Evolutionary conservation across 1,284 basidiomycete species (phyloP).

Genomic region (Coniophora puteana): DNA sequence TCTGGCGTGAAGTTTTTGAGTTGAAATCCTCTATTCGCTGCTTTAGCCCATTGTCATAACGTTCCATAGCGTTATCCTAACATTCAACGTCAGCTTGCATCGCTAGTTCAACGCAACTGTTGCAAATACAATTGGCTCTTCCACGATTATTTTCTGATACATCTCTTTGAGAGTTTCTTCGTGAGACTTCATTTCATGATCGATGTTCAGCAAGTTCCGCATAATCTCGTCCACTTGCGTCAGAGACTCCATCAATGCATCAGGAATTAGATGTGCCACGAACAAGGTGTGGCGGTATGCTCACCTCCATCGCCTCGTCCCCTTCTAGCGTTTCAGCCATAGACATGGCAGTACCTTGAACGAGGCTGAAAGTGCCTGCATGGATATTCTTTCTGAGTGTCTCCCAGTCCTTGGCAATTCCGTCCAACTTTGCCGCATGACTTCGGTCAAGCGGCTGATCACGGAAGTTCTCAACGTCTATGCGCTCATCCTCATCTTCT

Average conservation of each 20-base stretch:
- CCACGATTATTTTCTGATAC: constrained; percentile 48
- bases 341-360: constrained; percentile 53
- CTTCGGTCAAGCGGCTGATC: constrained; percentile 57
- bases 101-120: neutral
- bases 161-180: constrained; percentile 52
- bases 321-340: constrained; percentile 60
- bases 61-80: constrained; percentile 46
- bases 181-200: constrained; percentile 54
- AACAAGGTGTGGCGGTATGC: constrained; percentile 7
- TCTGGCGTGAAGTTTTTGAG: constrained; percentile 65
- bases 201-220: constrained; percentile 63
- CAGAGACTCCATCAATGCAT: constrained; percentile 40
- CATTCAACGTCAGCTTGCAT: neutral
- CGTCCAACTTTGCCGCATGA: constrained; percentile 48
- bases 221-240: constrained; percentile 58
- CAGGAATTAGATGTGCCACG: constrained; percentile 5
- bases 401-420: constrained; percentile 59
- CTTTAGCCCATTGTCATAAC: constrained; percentile 43
- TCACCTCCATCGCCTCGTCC: constrained; percentile 50
- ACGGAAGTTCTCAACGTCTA: constrained; percentile 54
- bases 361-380: constrained; percentile 38
- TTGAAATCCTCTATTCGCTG: constrained; percentile 44
- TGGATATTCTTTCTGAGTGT: constrained; percentile 44
- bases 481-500: constrained; percentile 42
- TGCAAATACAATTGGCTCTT: constrained; percentile 50